Evolutionary conservation across 169 alveolate species (phyloP), one percentile per base, ranked within the genome.

Genomic region (Theileria orientalis): DNA sequence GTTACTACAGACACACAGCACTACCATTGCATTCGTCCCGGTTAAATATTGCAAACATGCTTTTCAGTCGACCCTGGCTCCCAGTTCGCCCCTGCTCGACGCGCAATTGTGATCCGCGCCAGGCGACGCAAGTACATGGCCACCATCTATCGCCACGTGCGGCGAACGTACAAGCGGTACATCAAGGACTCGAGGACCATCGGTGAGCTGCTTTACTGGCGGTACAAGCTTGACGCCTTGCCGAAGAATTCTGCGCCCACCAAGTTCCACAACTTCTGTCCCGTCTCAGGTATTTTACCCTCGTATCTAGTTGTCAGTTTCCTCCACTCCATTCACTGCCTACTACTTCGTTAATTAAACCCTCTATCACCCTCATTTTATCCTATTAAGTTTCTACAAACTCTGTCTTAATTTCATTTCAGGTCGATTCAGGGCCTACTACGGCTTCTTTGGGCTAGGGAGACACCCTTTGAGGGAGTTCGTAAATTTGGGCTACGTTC

Each of bases 391-490:
- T 21, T 46, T 23, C 30, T 25, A 0, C 13, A 13, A 41, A n/a
- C 29, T 8, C 9, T 19, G 30, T 44, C 52, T 8, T 29, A 49
- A 16, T 19, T 8, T 30, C 30, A 29, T 35, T 59, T 5, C 57
- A 86, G 92, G 93, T 5, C 25, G 93, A 35, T 83, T 90, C 41
- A 60, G 93, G 60, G 91, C 90, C 14, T 85, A 78, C 32, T 57
- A 64, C 70, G 19, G 89, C 35, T 60, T 84, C 32, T 72, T 88
- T 51, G 93, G 93, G 14, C 74, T 88, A 19, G 71, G 87, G 21
- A 70, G 93, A 44, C 93, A 88, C 76, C 72, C 76, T 66, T 83
- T 87, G 40, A 74, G 93, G 29, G 84, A 84, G 6, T 69, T 79
- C 47, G 87, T 80, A 40, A 72, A 84, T 62, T 59, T 70, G 57